These are phyloP conservation scores for Rubia balearica DNA, from an alignment of 305 asterid species.

Conservation along the genomic window DNA sequence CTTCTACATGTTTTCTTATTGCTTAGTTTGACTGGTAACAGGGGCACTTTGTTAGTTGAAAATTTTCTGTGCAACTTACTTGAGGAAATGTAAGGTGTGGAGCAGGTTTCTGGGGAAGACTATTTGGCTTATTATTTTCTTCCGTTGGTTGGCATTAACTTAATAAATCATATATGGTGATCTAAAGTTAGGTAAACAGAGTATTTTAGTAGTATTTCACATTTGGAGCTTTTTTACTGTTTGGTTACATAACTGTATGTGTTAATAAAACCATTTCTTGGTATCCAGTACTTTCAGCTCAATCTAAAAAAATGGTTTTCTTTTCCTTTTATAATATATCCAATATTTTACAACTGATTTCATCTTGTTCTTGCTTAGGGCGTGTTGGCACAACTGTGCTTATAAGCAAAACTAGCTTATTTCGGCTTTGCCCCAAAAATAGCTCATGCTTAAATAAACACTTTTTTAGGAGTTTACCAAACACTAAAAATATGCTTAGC, in stretches of 20 bases:
- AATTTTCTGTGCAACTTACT: not conserved
- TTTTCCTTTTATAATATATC: not conserved
- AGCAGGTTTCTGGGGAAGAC: not conserved
- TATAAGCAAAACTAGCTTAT: not conserved
- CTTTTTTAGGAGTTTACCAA: too few relatives aligned
- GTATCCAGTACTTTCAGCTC: not conserved
- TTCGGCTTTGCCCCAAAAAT: too few relatives aligned
- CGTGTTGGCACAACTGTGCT: too few relatives aligned
- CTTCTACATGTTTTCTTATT: not conserved
- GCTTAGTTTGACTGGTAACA: not conserved
- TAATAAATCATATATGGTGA: too few relatives aligned
- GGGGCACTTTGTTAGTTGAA: not conserved
- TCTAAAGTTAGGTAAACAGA: not conserved
- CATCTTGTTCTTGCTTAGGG: not conserved
- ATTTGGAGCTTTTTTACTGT: too few relatives aligned
- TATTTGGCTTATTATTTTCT: not conserved
- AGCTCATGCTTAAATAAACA: too few relatives aligned
- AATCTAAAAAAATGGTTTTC: not conserved
- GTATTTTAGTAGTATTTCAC: not conserved
- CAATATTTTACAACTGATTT: not conserved
- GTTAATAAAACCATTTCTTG: not conserved
- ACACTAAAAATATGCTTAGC: too few relatives aligned
- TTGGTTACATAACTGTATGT: not conserved
- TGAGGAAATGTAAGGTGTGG: not conserved
- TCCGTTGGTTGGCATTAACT: not conserved